phyloP scores from a whole-genome alignment of 129 eudicot species.

The Smallanthus sonchifolius region DNA sequence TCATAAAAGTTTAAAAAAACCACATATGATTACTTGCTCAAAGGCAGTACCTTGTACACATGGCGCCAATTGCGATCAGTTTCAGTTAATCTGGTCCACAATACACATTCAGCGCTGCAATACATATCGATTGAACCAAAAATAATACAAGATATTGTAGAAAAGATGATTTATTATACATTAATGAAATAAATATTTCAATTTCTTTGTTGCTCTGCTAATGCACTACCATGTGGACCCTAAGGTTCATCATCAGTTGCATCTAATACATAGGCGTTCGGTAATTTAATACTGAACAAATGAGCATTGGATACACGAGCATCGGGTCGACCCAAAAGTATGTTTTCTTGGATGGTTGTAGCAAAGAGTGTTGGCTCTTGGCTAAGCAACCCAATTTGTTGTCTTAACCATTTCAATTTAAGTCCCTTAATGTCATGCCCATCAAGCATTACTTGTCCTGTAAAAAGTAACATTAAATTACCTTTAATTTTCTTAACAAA shows the following conservation, averaged over 20 bases:
- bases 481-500: slow-evolving; percentile 6
- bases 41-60: slow-evolving; percentile 74
- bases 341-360: slow-evolving; percentile 89
- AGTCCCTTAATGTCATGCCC: slow-evolving; percentile 81
- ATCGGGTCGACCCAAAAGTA: slow-evolving; percentile 88
- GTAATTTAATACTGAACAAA: slow-evolving; percentile 73
- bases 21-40: not conserved
- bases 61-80: slow-evolving; percentile 94
- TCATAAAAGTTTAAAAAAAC: too few relatives aligned
- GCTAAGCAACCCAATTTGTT: slow-evolving; percentile 90
- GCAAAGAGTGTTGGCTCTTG: slow-evolving; percentile 95
- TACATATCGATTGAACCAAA: slow-evolving; percentile 26
- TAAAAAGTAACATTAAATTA: slow-evolving; percentile 16
- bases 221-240: slow-evolving; percentile 96
- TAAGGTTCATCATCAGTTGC: slow-evolving; percentile 96
- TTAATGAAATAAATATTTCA: slow-evolving; percentile 30
- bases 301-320: slow-evolving; percentile 95
- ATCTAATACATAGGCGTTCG: slow-evolving; percentile 86
- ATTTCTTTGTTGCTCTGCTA: slow-evolving; percentile 95
- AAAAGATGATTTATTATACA: slow-evolving; percentile 5
- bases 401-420: slow-evolving; percentile 84
- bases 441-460: slow-evolving; percentile 84
- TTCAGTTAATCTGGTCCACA: slow-evolving; percentile 89
- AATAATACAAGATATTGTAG: not conserved
- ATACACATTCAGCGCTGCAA: slow-evolving; percentile 92